Evolutionary conservation across 495 filamentous ascomycete species (phyloP).

Genomic region (Amphirosellinia nigrospora): DNA sequence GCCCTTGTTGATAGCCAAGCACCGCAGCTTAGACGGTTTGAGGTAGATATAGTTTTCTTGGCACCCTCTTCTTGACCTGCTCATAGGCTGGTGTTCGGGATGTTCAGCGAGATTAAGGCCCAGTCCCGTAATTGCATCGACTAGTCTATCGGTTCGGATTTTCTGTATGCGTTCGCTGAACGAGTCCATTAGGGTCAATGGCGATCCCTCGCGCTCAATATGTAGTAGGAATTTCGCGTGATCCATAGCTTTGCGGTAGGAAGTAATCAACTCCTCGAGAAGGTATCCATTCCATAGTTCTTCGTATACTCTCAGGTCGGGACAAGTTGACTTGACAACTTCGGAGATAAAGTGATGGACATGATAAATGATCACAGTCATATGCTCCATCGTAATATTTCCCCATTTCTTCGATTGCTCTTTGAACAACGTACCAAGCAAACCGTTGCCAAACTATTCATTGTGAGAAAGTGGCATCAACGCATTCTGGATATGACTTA

Average conservation of each 20-base stretch:
- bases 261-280: conserved; percentile 47
- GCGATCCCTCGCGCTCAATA: conserved; percentile 53
- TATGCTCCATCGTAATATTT: conserved; percentile 50
- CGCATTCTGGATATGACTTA: conserved; percentile 23
- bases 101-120: not conserved
- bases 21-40: conserved; percentile 22
- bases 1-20: conserved; percentile 42
- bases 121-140: conserved; percentile 27
- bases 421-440: conserved; percentile 56
- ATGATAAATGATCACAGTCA: conserved; percentile 50
- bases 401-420: conserved; percentile 64
- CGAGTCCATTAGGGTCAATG: conserved; percentile 60
- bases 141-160: conserved; percentile 37
- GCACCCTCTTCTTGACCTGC: not conserved
- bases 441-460: conserved; percentile 41
- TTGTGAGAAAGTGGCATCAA: conserved; percentile 11
- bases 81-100: not conserved
- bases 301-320: conserved; percentile 45
- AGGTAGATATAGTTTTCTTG: conserved; percentile 19
- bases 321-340: conserved; percentile 45
- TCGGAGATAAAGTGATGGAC: conserved; percentile 56
- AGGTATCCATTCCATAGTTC: conserved; percentile 48
- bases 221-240: conserved; percentile 55
- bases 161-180: conserved; percentile 58
- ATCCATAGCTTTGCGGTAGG: conserved; percentile 52